These are phyloP conservation scores for Acanthamoeba healyi DNA, from an alignment of 208 protist species.

Conservation along the genomic window DNA sequence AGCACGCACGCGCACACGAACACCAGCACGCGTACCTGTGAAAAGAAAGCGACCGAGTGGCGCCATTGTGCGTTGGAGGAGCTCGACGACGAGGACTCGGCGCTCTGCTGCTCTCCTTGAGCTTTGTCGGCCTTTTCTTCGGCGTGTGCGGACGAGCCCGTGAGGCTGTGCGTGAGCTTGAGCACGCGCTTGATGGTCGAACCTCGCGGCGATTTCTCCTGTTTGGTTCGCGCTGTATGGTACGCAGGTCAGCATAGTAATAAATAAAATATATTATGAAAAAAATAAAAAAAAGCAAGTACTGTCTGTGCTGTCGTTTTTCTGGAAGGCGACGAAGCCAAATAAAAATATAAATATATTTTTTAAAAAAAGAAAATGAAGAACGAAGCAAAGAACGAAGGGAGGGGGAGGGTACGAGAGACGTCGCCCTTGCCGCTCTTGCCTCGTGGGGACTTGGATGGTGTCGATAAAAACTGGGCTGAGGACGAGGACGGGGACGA, in stretches of 20 bases:
- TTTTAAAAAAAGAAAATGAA: not conserved
- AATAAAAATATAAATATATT: not conserved
- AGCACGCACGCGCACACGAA: not conserved
- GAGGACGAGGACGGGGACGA: not conserved
- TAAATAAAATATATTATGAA: not conserved
- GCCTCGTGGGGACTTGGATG: not conserved
- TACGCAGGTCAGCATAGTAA: not conserved
- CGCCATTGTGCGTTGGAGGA: not conserved
- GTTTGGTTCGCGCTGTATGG: not conserved
- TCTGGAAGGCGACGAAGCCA: not conserved
- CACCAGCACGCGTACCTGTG: not conserved
- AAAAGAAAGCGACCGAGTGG: constrained; percentile 20
- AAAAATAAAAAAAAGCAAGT: not conserved
- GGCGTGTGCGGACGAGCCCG: not conserved
- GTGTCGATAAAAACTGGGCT: not conserved
- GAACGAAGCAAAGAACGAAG: not conserved
- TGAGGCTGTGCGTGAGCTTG: constrained; percentile 29
- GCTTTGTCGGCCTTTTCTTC: not conserved
- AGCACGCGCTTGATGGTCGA: constrained; percentile 47
- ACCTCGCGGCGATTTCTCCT: constrained; percentile 32
- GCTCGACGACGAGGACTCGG: not conserved
- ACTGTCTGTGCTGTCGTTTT: not conserved
- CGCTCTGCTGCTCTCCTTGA: not conserved
- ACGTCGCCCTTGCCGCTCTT: not conserved
- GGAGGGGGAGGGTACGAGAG: not conserved